Evolutionary conservation across 2,329 filamentous ascomycete species (phyloP), one percentile per base, ranked within the genome.

Genomic region (Didymella keratinophila): DNA sequence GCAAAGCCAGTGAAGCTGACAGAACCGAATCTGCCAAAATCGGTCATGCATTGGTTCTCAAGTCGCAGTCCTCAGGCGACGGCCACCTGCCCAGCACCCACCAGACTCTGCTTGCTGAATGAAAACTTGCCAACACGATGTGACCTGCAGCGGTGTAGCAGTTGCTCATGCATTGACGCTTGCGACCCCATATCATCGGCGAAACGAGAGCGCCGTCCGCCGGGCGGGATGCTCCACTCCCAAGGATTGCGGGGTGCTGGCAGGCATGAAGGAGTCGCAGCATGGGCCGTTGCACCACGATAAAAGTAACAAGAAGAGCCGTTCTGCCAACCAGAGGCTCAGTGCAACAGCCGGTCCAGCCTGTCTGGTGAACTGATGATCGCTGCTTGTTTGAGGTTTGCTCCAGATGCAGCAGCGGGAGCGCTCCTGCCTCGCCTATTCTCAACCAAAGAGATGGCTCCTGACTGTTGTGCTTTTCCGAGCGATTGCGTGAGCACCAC

Each of bases 161-260:
- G n/a, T 18, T 45, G 43, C 25, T 18, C 18, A 54, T 55, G 55
- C 60, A 58, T 58, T 62, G 48, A 53, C 51, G 51, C 39, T 53
- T 64, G 44, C 42, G 51, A 63, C 44, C 50, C 62, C 32, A 61
- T 50, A 56, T 52, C 20, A 60, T 72, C 67, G 70, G 71, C 59
- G 68, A 72, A 70, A 69, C 64, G 39, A 44, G 60, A 56, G 14
- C 32, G 58, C 70, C 70, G 69, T 55, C 21, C 58, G 57, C 69
- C 68, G 68, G 10, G 63, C 60, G 59, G 52, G 37, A 37, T 49
- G 37, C 39, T 48, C 45, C 45, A 37, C 52, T 50, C 28, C 39
- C 45, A 56, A 36, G 52, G 39, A 30, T 50, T 62, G 61, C 60
- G 63, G 63, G 67, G 66, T 53, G 46, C 44, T 45, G 58, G 46